Evolutionary conservation across 352 stramenopile genomes (phyloP).

Genomic region (Phytopythium boreale): DNA sequence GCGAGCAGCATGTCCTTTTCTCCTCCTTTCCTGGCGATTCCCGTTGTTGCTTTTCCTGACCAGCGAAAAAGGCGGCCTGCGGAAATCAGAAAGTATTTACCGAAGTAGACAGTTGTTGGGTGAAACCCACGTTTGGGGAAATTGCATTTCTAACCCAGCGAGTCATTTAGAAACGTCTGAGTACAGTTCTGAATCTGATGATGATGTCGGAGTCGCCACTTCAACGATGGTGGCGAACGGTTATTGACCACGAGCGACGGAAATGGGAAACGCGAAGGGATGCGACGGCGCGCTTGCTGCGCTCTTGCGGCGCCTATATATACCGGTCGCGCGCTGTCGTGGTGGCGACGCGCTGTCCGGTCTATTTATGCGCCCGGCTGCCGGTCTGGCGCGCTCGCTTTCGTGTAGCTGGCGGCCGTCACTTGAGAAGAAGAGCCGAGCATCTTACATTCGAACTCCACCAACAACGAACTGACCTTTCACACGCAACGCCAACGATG

Average conservation of each 20-base stretch:
- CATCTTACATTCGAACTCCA: too few relatives aligned
- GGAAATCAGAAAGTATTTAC: too few relatives aligned
- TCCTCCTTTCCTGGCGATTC: not conserved
- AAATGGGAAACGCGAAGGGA: not conserved
- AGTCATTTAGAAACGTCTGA: not conserved
- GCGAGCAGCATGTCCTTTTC: slow-evolving; percentile 1
- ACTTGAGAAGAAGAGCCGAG: too few relatives aligned
- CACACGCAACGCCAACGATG: not conserved
- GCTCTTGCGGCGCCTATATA: not conserved
- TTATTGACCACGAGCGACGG: not conserved
- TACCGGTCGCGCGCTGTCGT: too few relatives aligned
- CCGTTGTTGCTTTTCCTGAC: not conserved
- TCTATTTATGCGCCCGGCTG: not conserved
- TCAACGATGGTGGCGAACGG: not conserved
- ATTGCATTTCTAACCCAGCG: too few relatives aligned
- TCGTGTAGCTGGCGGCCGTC: not conserved
- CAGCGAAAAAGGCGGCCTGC: not conserved
- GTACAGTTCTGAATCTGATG: not conserved
- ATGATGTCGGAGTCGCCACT: not conserved
- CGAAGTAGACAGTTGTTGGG: too few relatives aligned
- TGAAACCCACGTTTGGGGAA: too few relatives aligned
- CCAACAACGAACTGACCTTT: not conserved
- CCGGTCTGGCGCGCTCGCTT: not conserved
- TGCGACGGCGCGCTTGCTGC: not conserved
- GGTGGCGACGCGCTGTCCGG: too few relatives aligned